Conservation (phyloP, 345 rosid species). For the Rhodamnia rubescens region DNA sequence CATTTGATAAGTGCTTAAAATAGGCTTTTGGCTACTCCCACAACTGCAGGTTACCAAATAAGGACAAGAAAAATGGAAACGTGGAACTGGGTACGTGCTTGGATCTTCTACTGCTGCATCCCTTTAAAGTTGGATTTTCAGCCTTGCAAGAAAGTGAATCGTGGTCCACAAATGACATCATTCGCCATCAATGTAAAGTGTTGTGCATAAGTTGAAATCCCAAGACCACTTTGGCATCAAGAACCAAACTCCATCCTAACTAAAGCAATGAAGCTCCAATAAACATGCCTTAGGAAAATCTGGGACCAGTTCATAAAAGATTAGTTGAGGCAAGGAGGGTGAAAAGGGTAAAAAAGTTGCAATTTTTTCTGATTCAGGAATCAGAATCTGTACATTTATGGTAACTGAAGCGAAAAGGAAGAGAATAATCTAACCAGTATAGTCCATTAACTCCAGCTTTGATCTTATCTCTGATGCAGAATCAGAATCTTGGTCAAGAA, state of each 20-base stretch:
- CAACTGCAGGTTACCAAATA: neutral
- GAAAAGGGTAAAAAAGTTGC: neutral
- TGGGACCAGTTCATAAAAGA: neutral
- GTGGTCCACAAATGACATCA: neutral
- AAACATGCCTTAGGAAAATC: neutral
- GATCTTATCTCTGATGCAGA: constrained; percentile 62
- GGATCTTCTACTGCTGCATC: neutral
- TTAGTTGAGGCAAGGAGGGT: neutral
- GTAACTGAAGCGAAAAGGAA: neutral
- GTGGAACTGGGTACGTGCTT: neutral
- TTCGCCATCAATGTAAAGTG: neutral
- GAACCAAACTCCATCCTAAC: neutral
- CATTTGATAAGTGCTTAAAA: neutral
- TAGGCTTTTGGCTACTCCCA: neutral
- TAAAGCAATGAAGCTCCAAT: neutral
- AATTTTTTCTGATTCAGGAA: neutral
- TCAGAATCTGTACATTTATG: neutral
- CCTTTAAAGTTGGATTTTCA: neutral
- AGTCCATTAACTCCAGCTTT: constrained; percentile 82
- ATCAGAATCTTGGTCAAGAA: constrained; percentile 45
- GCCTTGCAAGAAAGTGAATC: neutral
- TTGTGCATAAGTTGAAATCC: neutral
- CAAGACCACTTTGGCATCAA: neutral
- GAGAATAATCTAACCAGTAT: constrained; percentile 50
- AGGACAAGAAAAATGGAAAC: neutral